Evolutionary conservation across 305 asterid genomes (phyloP).

Genomic region (Fraxinus sp.): DNA sequence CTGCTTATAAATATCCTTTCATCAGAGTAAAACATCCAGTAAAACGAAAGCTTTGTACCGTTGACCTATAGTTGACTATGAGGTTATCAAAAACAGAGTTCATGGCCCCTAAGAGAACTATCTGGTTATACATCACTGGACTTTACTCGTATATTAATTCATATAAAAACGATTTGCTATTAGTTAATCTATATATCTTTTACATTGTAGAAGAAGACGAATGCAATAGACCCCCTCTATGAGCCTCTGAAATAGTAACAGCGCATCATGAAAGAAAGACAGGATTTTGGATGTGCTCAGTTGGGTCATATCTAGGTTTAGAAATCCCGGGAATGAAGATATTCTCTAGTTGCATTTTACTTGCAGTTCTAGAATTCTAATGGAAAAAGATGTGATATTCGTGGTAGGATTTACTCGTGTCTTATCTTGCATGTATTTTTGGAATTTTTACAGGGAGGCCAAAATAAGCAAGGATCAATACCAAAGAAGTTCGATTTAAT

Average conservation of each 20-base stretch:
- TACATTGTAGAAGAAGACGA: not conserved
- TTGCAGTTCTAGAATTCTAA: not conserved
- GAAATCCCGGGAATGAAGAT: not conserved
- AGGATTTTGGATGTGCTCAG: not conserved
- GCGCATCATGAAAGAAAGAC: not conserved
- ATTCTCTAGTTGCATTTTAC: not conserved
- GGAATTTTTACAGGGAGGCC: slow-evolving; percentile 38
- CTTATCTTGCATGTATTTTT: not conserved
- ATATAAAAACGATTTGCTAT: not conserved
- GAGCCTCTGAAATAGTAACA: not conserved
- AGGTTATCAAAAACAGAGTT: not conserved
- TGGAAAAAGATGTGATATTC: not conserved
- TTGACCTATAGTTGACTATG: too few species aligned
- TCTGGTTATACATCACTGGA: not conserved
- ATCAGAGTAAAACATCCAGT: too few species aligned
- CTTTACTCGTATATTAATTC: not conserved
- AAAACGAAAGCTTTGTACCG: too few species aligned
- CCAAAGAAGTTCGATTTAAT: slow-evolving; percentile 30
- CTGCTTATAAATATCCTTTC: too few species aligned
- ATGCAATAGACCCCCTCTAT: not conserved
- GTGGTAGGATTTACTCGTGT: not conserved
- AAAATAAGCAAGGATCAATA: slow-evolving; percentile 38
- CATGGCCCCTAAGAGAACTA: not conserved
- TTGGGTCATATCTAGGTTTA: not conserved
- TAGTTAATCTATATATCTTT: not conserved